These are phyloP conservation scores for Mytilinidion resinicola DNA, from an alignment of 495 filamentous ascomycete genomes.

Conservation along the genomic window DNA sequence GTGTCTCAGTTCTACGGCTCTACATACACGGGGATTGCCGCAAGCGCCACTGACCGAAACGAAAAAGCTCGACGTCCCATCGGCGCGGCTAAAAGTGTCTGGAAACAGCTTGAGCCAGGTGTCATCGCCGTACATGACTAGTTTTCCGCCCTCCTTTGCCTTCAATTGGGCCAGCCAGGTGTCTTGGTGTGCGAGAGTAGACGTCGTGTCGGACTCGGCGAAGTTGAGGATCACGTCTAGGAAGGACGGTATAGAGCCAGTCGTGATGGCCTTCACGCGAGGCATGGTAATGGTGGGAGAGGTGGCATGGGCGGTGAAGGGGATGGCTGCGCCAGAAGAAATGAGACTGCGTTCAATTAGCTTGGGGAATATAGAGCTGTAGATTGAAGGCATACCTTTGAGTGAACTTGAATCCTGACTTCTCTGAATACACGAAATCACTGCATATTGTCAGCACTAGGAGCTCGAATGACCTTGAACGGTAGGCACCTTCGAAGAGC, in stretches of 20 bases:
- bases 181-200: conserved; percentile 79
- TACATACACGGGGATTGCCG: conserved; percentile 5
- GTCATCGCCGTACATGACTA: conserved; percentile 96
- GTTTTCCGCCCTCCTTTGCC: conserved; percentile 56
- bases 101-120: conserved; percentile 98
- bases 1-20: conserved; percentile 24
- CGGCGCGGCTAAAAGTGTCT: conserved; percentile 70
- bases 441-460: conserved; percentile 39
- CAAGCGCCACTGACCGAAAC: conserved; percentile 69
- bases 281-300: conserved; percentile 99
- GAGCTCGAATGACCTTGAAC: neutral
- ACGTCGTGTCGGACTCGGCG: conserved; percentile 84
- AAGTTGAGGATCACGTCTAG: conserved; percentile 96
- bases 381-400: conserved; percentile 57
- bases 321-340: conserved; percentile 69
- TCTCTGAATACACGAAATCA: conserved; percentile 84
- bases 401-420: conserved; percentile 80
- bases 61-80: conserved; percentile 97
- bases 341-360: conserved; percentile 61
- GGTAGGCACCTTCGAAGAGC: conserved; percentile 46
- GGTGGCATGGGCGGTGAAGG: conserved; percentile 93
- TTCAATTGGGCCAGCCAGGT: conserved; percentile 93
- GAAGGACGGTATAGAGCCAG: conserved; percentile 92
- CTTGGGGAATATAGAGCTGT: conserved; percentile 40
- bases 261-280: conserved; percentile 93